A percentile compares a stretch with the other conserved stretches of the same genome.
These are phyloP conservation scores for Pythium insidiosum DNA, from an alignment of 352 stramenopile species.

Conservation along the genomic window DNA sequence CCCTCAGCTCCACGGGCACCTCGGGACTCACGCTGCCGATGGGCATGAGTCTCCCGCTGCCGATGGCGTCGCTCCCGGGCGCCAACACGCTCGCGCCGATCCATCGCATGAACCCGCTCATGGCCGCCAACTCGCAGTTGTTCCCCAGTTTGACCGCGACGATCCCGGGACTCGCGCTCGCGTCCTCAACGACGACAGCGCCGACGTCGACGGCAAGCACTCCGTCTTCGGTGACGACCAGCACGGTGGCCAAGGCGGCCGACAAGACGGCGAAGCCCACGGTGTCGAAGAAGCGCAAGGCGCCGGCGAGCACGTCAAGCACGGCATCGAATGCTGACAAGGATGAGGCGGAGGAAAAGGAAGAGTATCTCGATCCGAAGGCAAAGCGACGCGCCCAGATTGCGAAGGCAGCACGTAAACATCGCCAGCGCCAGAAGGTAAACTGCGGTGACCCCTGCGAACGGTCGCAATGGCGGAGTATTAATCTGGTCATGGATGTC, in stretches of 20 bases:
- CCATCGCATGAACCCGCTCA: constrained; percentile 68
- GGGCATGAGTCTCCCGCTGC: constrained; percentile 53
- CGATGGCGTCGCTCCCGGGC: constrained; percentile 37
- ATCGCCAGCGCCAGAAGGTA: constrained; percentile 79
- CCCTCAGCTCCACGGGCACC: constrained; percentile 25
- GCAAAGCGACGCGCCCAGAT: constrained; percentile 84
- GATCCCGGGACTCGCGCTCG: constrained; percentile 12
- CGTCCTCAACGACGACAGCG: constrained; percentile 8
- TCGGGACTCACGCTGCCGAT: constrained; percentile 23
- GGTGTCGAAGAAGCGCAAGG: constrained; percentile 15
- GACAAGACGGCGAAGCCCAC: constrained; percentile 32
- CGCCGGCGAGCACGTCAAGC: constrained; percentile 21
- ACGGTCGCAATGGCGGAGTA: neutral
- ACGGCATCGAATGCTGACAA: constrained; percentile 29
- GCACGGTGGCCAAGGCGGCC: constrained; percentile 3
- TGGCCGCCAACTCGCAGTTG: constrained; percentile 50
- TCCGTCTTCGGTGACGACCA: neutral
- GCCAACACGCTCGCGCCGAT: constrained; percentile 49
- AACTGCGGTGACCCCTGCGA: no score
- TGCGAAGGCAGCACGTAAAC: constrained; percentile 81
- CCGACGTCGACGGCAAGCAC: neutral
- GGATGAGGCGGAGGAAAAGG: constrained; percentile 36
- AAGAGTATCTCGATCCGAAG: constrained; percentile 82
- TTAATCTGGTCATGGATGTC: neutral
- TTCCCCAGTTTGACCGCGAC: constrained; percentile 34